These are phyloP conservation scores for Populus deltoides DNA, from an alignment of 345 rosid genomes.

Conservation along the genomic window DNA sequence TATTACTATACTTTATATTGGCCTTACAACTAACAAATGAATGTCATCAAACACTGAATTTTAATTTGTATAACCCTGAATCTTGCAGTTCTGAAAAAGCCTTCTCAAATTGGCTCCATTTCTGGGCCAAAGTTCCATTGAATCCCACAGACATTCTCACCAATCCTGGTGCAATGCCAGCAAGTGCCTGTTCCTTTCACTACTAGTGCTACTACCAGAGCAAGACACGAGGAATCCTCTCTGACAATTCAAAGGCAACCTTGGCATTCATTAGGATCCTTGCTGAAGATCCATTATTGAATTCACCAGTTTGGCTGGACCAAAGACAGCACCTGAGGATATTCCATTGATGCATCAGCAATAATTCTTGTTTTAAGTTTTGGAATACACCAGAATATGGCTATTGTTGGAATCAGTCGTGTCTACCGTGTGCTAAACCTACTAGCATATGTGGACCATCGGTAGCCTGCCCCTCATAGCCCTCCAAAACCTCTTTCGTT, in stretches of 20 bases:
- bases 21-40: neutral
- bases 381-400: neutral
- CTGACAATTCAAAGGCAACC: slow-evolving; percentile 84
- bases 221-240: slow-evolving; percentile 94
- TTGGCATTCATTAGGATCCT: slow-evolving; percentile 89
- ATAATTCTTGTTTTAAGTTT: neutral
- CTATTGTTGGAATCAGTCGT: too few relatives aligned
- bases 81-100: slow-evolving; percentile 61
- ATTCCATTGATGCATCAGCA: neutral
- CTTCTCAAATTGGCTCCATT: slow-evolving; percentile 80
- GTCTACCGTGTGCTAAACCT: too few relatives aligned
- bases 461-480: too few relatives aligned
- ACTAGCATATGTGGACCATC: too few relatives aligned
- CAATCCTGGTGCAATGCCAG: slow-evolving; percentile 91
- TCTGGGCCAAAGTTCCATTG: slow-evolving; percentile 85
- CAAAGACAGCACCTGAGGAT: slow-evolving; percentile 77
- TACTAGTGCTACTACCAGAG: slow-evolving; percentile 92
- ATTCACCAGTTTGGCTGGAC: slow-evolving; percentile 73
- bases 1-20: too few relatives aligned
- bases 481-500: neutral
- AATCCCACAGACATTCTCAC: slow-evolving; percentile 86
- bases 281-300: slow-evolving; percentile 94
- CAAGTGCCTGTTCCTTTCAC: slow-evolving; percentile 78
- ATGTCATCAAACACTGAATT: neutral
- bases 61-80: neutral